Base-by-base conservation (phyloP, 139 green algal genomes). In the Chlorella sp. region DNA sequence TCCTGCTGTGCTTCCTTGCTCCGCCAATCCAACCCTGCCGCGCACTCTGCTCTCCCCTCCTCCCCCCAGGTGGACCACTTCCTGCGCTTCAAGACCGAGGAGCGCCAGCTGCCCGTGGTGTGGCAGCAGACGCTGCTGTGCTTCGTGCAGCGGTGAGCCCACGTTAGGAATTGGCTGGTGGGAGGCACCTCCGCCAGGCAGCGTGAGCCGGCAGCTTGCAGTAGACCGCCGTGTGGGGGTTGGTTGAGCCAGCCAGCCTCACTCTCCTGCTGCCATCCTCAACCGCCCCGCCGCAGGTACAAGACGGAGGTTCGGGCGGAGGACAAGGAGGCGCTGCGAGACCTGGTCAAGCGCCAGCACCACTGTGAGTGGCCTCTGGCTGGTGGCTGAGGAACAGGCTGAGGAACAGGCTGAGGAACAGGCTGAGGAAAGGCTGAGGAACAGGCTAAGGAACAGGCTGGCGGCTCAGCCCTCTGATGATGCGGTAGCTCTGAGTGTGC, bases 51-150 rank as follows among this genome's bases (percentile, higher is more conserved):
- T 16, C 62, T 36, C 62, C 62, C 32, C 62, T 36, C 85, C 48
- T 80, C 94, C 83, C 93, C 51, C 14, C 51, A 60, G 51, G 51
- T 97, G 40, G 92, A 96, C 82, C 94, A 97, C 88, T 99, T 98
- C 81, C 62, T 91, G 83, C 79, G 85, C 6, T 98, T 98, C 81
- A 64, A 77, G 22, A 86, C 91, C 24, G 97, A 99, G 64, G 90
- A 96, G 89, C 90, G 96, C 20, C 26, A 90, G 79, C 93, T 99
- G 90, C 97, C 97, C 13, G 97, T 99, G n/a, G 95, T 99, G 58
- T 99, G 97, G 97, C 97, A 99, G 86, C 97, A 99, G 87, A 86
- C 89, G 11, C 88, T 99, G 84, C 94, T 99, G 30, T 94, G 87
- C 84, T 99, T 99, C 84, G 92, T 99, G 74, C 96, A 99, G 89